Percentiles rank a stretch among this genome's conserved stretches.
Evolutionary conservation across 768 basidiomycete genomes (phyloP).

Genomic region (Trametes maxima): DNA sequence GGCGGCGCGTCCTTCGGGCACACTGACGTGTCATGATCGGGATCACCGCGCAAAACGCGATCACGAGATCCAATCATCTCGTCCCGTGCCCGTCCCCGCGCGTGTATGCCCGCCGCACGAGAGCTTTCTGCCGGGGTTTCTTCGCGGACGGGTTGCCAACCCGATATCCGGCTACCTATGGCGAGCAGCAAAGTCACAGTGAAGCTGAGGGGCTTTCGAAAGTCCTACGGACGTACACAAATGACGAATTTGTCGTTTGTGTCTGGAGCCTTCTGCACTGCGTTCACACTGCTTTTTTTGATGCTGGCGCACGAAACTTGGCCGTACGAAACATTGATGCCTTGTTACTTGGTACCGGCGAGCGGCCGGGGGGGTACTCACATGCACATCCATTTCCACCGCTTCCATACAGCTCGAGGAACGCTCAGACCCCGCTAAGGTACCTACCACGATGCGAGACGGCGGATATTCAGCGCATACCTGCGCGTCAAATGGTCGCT

Average conservation of each 20-base stretch:
- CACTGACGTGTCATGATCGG: slow-evolving; percentile 27
- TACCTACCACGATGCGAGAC: not conserved
- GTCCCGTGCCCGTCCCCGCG: slow-evolving; percentile 7
- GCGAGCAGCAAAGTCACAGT: no score
- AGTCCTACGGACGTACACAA: no score
- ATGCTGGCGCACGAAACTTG: no score
- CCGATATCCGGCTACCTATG: no score
- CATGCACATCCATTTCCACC: not conserved
- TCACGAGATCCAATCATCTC: slow-evolving; percentile 15
- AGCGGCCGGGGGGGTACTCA: no score
- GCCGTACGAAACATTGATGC: no score
- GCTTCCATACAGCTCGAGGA: not conserved
- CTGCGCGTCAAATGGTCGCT: no score
- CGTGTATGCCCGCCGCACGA: not conserved
- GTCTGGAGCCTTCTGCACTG: not conserved
- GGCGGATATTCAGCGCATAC: not conserved
- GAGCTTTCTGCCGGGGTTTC: not conserved
- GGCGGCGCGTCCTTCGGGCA: not conserved
- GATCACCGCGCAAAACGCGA: slow-evolving; percentile 22
- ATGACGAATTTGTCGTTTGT: not conserved
- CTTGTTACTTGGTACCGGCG: no score
- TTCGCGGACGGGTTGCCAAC: not conserved
- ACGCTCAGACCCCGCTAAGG: not conserved
- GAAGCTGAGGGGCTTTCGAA: no score
- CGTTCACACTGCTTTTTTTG: not conserved